These are phyloP conservation scores for Phlegmacium glaucopus DNA, from an alignment of 768 basidiomycete species.

Conservation along the genomic window DNA sequence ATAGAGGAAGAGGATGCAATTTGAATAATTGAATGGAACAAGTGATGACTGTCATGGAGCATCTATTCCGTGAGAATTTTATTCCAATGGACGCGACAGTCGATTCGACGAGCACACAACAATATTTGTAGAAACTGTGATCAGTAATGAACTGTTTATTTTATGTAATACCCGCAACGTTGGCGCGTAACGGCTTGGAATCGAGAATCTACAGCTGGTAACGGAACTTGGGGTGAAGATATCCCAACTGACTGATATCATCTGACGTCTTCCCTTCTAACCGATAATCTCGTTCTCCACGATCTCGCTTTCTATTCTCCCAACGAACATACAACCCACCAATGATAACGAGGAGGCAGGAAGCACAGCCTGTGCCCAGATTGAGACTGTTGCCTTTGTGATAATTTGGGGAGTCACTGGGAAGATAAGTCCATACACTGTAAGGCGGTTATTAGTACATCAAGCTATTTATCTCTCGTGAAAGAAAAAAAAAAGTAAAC, in stretches of 20 bases:
- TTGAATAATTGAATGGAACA: constrained; percentile 13
- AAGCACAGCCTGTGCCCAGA: constrained; percentile 32
- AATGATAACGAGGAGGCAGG: constrained; percentile 28
- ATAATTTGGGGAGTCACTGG: constrained; percentile 42
- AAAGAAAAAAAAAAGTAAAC: no score
- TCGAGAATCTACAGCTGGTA: constrained; percentile 32
- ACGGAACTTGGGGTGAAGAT: constrained; percentile 42
- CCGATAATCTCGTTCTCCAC: constrained; percentile 39
- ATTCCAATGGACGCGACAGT: no score
- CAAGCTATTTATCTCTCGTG: neutral
- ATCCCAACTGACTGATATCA: constrained; percentile 39
- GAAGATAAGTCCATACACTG: constrained; percentile 47
- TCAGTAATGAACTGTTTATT: no score
- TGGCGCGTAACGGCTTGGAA: neutral
- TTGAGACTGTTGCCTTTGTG: constrained; percentile 47
- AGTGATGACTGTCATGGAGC: constrained; percentile 18
- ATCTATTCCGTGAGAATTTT: constrained; percentile 11
- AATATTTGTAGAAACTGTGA: no score
- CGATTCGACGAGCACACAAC: no score
- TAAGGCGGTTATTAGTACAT: neutral
- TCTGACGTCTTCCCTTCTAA: constrained; percentile 33
- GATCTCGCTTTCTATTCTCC: constrained; percentile 41
- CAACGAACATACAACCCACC: constrained; percentile 33
- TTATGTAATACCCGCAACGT: no score
- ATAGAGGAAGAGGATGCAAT: constrained; percentile 7